phyloP scores from a whole-genome alignment of 345 rosid genomes.

The Anastatica hierochuntica region DNA sequence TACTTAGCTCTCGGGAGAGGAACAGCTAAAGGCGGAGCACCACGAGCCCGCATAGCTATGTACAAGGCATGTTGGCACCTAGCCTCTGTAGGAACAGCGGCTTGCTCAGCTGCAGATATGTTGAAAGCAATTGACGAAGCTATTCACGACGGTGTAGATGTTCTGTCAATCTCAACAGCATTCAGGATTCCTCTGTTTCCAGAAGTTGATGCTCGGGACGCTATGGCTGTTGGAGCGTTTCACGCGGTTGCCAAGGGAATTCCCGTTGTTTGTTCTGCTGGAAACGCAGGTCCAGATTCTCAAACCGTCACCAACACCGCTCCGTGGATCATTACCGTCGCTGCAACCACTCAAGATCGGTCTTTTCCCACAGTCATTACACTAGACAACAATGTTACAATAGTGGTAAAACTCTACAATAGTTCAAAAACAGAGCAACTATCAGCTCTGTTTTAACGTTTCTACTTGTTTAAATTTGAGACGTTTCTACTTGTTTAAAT shows the following conservation, averaged over 20 bases:
- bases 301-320: slow-evolving; percentile 32
- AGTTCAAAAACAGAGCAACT: background rate
- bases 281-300: slow-evolving; percentile 19
- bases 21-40: slow-evolving; percentile 39
- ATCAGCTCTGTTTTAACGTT: too few species aligned
- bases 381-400: slow-evolving; percentile 27
- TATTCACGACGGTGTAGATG: slow-evolving; percentile 34
- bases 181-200: too few species aligned
- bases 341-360: slow-evolving; percentile 46
- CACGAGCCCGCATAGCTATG: slow-evolving; percentile 38
- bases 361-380: slow-evolving; percentile 29
- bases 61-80: slow-evolving; percentile 50
- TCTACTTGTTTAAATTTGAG: too few species aligned
- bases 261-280: slow-evolving; percentile 26
- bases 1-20: slow-evolving; percentile 39
- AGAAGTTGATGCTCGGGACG: too few species aligned
- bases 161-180: slow-evolving; percentile 18
- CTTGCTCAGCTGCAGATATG: slow-evolving; percentile 35
- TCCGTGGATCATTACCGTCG: slow-evolving; percentile 48
- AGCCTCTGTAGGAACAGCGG: too few species aligned
- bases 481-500: background rate
- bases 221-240: slow-evolving; percentile 39
- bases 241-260: slow-evolving; percentile 45
- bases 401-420: slow-evolving; percentile 26
- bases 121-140: slow-evolving; percentile 52